Conservation (phyloP, 192 early-diverging fungal species). For the Linderina pennispora region DNA sequence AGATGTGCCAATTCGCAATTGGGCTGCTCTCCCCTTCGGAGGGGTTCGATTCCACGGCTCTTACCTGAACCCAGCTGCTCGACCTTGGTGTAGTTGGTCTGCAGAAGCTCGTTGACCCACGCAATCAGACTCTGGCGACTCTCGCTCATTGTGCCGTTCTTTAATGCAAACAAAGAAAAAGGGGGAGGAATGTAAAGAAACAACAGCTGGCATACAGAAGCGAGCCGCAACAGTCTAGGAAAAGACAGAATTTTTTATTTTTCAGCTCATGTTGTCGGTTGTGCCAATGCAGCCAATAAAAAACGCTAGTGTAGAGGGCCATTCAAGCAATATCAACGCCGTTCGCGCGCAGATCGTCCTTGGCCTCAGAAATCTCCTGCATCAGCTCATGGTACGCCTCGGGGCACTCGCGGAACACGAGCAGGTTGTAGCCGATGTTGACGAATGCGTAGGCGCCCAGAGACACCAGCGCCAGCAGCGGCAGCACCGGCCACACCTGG, state of each 20-base stretch:
- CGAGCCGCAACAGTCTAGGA: slow-evolving; percentile 1
- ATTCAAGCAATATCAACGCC: slow-evolving; percentile 48
- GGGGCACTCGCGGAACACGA: slow-evolving; percentile 89
- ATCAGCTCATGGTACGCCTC: slow-evolving; percentile 77
- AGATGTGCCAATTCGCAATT: no score
- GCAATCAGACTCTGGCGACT: slow-evolving; percentile 85
- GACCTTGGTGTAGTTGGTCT: slow-evolving; percentile 85
- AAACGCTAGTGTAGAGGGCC: neutral
- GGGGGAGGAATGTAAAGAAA: no score
- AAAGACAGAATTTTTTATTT: neutral
- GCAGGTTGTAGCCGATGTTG: slow-evolving; percentile 78
- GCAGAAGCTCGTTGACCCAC: slow-evolving; percentile 93
- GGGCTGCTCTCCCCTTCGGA: no score
- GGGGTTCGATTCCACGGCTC: no score
- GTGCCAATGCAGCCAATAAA: neutral
- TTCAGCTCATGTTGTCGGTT: neutral
- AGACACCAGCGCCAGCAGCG: slow-evolving; percentile 52
- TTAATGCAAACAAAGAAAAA: neutral
- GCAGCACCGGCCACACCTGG: slow-evolving; percentile 37
- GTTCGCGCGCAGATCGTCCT: slow-evolving; percentile 67
- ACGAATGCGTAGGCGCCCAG: slow-evolving; percentile 89
- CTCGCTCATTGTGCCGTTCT: slow-evolving; percentile 63
- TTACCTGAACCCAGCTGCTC: slow-evolving; percentile 92
- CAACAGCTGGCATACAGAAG: no score
- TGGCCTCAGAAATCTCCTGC: slow-evolving; percentile 82